phyloP scores from a whole-genome alignment of 208 protist genomes.

The Spongospora subterranea region DNA sequence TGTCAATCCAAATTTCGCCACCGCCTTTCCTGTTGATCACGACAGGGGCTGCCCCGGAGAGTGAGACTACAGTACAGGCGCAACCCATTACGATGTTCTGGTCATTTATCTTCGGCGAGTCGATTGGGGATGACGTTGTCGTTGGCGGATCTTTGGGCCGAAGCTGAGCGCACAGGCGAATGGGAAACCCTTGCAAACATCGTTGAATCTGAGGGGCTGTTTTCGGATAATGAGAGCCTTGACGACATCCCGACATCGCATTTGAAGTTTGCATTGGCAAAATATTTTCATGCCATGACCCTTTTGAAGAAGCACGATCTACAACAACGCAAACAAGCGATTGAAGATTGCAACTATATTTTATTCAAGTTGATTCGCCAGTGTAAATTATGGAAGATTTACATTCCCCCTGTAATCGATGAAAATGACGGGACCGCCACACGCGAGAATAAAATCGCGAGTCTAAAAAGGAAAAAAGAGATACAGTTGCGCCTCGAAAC shows the following conservation, averaged over 20 bases:
- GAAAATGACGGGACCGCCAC: neutral
- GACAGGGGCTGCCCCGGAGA: no score
- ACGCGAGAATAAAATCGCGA: neutral
- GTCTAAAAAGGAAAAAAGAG: neutral
- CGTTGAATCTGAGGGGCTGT: neutral
- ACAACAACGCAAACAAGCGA: neutral
- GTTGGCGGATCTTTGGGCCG: neutral
- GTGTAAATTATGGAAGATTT: neutral
- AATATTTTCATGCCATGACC: neutral
- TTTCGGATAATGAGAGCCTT: conserved; percentile 16
- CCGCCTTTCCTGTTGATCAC: no score
- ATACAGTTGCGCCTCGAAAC: neutral
- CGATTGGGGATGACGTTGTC: no score
- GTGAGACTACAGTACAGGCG: no score
- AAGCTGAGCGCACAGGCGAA: neutral
- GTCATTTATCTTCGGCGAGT: no score
- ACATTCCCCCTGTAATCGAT: neutral
- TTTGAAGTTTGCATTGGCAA: neutral
- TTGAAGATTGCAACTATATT: neutral
- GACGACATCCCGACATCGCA: neutral
- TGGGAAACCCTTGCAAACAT: neutral
- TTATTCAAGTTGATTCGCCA: neutral
- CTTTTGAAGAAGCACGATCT: neutral
- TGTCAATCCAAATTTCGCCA: no score
- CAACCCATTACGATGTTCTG: no score